These are phyloP conservation scores for Pichia californica DNA, from an alignment of 805 yeast genomes.

Conservation along the genomic window DNA sequence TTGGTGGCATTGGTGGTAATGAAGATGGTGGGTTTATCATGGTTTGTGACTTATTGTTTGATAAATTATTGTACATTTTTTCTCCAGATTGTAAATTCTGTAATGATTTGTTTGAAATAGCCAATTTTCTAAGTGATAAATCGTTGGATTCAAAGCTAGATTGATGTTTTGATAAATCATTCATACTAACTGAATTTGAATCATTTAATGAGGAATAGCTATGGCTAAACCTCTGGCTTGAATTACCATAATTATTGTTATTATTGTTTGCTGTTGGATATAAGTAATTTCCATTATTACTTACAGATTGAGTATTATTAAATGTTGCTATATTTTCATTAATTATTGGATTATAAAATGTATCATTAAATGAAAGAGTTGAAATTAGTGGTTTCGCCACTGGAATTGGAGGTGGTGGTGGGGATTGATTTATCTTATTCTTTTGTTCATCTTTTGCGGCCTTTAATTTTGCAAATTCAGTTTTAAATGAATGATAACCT, in stretches of 20 bases:
- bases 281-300: too few species aligned
- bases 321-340: too few species aligned
- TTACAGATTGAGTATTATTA: too few species aligned
- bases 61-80: not conserved
- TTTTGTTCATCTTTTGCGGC: not conserved
- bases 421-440: too few species aligned
- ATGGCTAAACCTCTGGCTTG: slow-evolving; percentile 2
- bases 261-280: not conserved
- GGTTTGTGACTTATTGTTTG: not conserved
- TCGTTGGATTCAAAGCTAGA: not conserved
- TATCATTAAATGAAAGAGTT: not conserved
- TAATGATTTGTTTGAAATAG: not conserved
- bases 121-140: not conserved
- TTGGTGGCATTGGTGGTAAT: not conserved
- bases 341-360: not conserved
- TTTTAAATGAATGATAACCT: slow-evolving; percentile 23
- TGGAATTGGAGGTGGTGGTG: slow-evolving; percentile 7
- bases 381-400: not conserved
- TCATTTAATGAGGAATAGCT: not conserved
- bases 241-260: too few species aligned
- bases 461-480: not conserved
- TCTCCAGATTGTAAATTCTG: not conserved
- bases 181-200: not conserved
- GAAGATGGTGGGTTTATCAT: not conserved
- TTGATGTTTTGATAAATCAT: not conserved